Percentiles rank a stretch among this genome's conserved stretches.
phyloP scores from a whole-genome alignment of 2,329 filamentous ascomycete genomes.

The Emmonsia crescens region DNA sequence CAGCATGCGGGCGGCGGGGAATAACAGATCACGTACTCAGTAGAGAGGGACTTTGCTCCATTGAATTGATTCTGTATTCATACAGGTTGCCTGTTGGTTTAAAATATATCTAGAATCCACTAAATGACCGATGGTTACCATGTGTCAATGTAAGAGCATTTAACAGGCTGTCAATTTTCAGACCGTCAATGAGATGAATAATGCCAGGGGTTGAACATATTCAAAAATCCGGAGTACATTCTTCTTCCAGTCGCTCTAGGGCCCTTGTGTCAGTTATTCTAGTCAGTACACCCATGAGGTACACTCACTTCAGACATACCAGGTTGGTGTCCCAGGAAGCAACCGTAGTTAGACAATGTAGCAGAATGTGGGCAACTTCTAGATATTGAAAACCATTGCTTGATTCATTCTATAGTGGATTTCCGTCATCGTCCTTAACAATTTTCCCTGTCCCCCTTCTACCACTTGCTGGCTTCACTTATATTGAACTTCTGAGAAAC shows the following conservation, averaged over 20 bases:
- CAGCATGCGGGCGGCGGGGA: constrained; percentile 16
- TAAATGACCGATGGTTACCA: constrained; percentile 13
- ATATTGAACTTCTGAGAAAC: constrained; percentile 5
- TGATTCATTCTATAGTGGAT: constrained; percentile 7
- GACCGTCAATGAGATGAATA: constrained; percentile 10
- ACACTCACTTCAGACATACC: constrained; percentile 5
- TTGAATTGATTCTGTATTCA: constrained; percentile 16
- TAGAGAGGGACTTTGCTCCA: constrained; percentile 12
- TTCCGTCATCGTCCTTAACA: constrained; percentile 5
- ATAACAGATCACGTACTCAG: constrained; percentile 13
- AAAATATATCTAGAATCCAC: constrained; percentile 16
- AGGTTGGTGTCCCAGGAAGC: not conserved
- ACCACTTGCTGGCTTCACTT: constrained; percentile 8
- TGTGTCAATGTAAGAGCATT: constrained; percentile 16
- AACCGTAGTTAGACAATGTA: constrained; percentile 6
- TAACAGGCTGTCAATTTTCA: constrained; percentile 14
- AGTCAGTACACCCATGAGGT: not conserved
- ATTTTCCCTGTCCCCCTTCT: constrained; percentile 1
- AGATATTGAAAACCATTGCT: constrained; percentile 4
- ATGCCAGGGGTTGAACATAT: constrained; percentile 15
- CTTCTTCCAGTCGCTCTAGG: constrained; percentile 8
- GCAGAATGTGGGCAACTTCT: constrained; percentile 8
- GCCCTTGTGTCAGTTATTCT: constrained; percentile 4
- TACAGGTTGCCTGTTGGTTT: constrained; percentile 8
- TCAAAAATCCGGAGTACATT: constrained; percentile 11